Evolutionary conservation across 805 yeast species (phyloP).

Genomic region (Starmerella bombicola): DNA sequence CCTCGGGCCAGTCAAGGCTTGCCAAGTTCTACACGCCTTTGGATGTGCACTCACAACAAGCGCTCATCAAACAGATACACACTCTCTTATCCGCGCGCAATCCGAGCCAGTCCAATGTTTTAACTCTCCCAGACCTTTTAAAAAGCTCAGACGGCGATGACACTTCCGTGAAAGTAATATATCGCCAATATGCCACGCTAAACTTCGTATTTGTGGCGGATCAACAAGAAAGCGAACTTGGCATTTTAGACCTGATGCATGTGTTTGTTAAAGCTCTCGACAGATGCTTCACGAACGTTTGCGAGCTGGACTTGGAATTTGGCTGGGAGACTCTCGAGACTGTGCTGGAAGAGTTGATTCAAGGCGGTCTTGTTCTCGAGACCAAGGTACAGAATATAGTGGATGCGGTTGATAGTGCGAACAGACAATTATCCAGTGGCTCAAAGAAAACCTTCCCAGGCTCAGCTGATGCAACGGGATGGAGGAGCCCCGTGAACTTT

Average conservation of each 20-base stretch:
- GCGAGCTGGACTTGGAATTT: slow-evolving; percentile 91
- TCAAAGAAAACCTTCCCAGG: not conserved
- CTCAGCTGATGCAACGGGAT: not conserved
- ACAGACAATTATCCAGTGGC: slow-evolving; percentile 21
- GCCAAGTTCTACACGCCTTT: slow-evolving; percentile 88
- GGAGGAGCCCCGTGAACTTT: not conserved
- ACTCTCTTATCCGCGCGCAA: slow-evolving; percentile 60
- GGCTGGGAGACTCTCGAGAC: slow-evolving; percentile 96
- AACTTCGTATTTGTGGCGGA: slow-evolving; percentile 93
- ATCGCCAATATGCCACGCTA: slow-evolving; percentile 89
- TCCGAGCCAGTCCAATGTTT: slow-evolving; percentile 70
- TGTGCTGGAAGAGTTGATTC: slow-evolving; percentile 73
- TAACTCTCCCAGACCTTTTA: slow-evolving; percentile 72
- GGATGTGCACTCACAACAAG: slow-evolving; percentile 68
- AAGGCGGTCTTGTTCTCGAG: slow-evolving; percentile 97
- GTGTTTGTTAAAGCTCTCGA: slow-evolving; percentile 93
- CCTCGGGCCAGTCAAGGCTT: slow-evolving; percentile 77
- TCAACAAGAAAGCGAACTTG: slow-evolving; percentile 88
- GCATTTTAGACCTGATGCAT: slow-evolving; percentile 85
- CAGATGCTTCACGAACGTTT: slow-evolving; percentile 83
- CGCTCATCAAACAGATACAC: slow-evolving; percentile 69
- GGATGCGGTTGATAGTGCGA: slow-evolving; percentile 36
- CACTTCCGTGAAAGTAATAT: slow-evolving; percentile 63
- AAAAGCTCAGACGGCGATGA: slow-evolving; percentile 49
- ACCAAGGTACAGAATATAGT: slow-evolving; percentile 75